Conservation (phyloP, 352 stramenopile genomes). For the Plasmopara viticola region DNA sequence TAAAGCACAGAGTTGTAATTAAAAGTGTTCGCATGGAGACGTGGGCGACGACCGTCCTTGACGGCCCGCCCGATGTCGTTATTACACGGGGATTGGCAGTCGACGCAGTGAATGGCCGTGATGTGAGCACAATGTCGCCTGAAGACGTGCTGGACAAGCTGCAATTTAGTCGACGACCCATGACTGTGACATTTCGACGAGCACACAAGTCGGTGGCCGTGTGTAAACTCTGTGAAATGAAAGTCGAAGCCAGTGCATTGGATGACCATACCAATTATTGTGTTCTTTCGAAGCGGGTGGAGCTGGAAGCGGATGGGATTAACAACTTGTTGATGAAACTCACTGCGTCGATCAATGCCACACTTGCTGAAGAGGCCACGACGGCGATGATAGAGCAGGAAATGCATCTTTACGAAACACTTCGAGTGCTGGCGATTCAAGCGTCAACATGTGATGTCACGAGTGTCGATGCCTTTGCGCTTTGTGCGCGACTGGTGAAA, state of each 20-base stretch:
- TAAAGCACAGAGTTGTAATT: constrained; percentile 49
- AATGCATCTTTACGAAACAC: constrained; percentile 64
- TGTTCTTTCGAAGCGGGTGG: constrained; percentile 67
- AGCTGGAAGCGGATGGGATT: constrained; percentile 72
- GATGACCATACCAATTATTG: constrained; percentile 79
- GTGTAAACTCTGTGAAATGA: constrained; percentile 78
- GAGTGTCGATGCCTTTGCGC: constrained; percentile 67
- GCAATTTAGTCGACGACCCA: constrained; percentile 50
- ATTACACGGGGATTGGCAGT: constrained; percentile 53
- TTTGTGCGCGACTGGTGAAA: constrained; percentile 73
- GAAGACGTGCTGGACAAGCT: constrained; percentile 51
- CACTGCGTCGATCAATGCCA: constrained; percentile 49
- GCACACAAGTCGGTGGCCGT: constrained; percentile 42
- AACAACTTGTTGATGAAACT: constrained; percentile 58
- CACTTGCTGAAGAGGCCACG: constrained; percentile 35
- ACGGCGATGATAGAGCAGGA: constrained; percentile 39
- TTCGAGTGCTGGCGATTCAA: constrained; percentile 64
- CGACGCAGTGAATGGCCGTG: constrained; percentile 51
- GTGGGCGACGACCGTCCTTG: constrained; percentile 27
- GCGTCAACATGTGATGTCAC: constrained; percentile 66
- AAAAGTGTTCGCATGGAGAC: constrained; percentile 42
- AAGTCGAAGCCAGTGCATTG: constrained; percentile 54
- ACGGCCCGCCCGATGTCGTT: constrained; percentile 33
- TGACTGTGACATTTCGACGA: constrained; percentile 56
- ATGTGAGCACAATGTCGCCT: constrained; percentile 26